Evolutionary conservation across 805 yeast genomes (phyloP).

Genomic region (Yamadazyma olivae): DNA sequence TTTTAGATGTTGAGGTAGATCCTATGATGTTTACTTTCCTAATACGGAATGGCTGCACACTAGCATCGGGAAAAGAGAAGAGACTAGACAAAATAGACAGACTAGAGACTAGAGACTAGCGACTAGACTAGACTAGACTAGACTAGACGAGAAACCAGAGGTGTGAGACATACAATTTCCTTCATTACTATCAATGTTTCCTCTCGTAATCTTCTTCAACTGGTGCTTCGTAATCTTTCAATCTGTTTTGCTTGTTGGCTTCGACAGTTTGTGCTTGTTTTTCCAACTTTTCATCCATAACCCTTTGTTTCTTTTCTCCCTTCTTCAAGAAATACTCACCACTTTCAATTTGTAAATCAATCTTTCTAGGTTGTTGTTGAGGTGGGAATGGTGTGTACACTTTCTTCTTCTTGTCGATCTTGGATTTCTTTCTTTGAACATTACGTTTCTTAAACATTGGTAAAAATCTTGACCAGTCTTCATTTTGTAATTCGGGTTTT

Average conservation of each 20-base stretch:
- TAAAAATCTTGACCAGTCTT: constrained; percentile 94
- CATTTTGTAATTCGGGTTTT: constrained; percentile 92
- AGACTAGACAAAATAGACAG: too few species aligned
- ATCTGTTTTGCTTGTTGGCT: constrained; percentile 64
- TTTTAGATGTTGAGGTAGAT: too few species aligned
- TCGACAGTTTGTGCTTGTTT: constrained; percentile 71
- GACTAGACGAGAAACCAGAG: too few species aligned
- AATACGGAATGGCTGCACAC: too few species aligned
- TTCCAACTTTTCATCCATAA: constrained; percentile 71
- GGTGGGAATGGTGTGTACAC: constrained; percentile 99
- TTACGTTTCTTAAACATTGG: constrained; percentile 96
- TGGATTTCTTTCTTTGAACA: constrained; percentile 83
- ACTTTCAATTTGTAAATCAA: constrained; percentile 94
- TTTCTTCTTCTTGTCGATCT: constrained; percentile 68
- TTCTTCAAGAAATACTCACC: constrained; percentile 96
- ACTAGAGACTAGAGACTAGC: too few species aligned
- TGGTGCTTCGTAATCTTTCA: constrained; percentile 82
- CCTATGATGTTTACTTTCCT: too few species aligned
- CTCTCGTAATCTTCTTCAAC: constrained; percentile 59
- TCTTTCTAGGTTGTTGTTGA: constrained; percentile 92
- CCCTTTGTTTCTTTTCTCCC: constrained; percentile 71
- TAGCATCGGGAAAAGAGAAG: too few species aligned
- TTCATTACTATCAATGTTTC: too few species aligned
- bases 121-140: too few species aligned
- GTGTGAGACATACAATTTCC: too few species aligned